A percentile compares a stretch with the other conserved stretches of the same genome.
Conservation (phyloP, 2,329 filamentous ascomycete species). For the Phialophora verrucosa region DNA sequence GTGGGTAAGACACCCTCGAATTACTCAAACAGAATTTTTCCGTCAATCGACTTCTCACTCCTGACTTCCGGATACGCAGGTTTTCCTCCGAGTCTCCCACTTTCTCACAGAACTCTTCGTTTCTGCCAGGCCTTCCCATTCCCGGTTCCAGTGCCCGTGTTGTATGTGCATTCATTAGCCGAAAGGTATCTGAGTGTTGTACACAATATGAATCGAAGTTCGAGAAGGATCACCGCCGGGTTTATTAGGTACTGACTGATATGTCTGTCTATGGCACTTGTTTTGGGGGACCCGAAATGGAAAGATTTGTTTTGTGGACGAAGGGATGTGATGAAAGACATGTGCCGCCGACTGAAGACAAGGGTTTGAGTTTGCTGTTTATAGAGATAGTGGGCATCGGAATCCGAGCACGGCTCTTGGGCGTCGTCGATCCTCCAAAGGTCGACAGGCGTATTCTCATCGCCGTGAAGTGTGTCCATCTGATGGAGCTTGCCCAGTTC, state of each 20-base stretch:
- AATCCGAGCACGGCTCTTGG: neutral
- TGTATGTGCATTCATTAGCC: conserved; percentile 9
- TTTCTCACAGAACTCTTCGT: neutral
- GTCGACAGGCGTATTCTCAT: neutral
- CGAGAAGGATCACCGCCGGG: conserved; percentile 2
- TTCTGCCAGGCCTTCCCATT: neutral
- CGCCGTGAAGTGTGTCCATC: neutral
- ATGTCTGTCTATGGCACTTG: neutral
- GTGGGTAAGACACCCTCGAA: neutral
- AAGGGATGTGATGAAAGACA: neutral
- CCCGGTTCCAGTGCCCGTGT: neutral
- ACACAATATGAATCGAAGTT: conserved; percentile 3
- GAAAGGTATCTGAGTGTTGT: neutral
- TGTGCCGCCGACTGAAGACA: neutral
- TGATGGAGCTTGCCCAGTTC: conserved; percentile 5
- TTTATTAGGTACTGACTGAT: neutral
- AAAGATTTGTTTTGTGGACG: neutral
- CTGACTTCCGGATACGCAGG: neutral
- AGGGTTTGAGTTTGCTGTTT: neutral
- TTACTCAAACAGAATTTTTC: neutral
- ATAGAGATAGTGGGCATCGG: neutral
- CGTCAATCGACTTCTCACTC: neutral
- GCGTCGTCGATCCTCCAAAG: neutral
- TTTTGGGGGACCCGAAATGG: neutral
- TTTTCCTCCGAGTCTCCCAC: neutral